Evolutionary conservation across 192 early-diverging fungal genomes (phyloP).

Genomic region (Coemansia sp.): DNA sequence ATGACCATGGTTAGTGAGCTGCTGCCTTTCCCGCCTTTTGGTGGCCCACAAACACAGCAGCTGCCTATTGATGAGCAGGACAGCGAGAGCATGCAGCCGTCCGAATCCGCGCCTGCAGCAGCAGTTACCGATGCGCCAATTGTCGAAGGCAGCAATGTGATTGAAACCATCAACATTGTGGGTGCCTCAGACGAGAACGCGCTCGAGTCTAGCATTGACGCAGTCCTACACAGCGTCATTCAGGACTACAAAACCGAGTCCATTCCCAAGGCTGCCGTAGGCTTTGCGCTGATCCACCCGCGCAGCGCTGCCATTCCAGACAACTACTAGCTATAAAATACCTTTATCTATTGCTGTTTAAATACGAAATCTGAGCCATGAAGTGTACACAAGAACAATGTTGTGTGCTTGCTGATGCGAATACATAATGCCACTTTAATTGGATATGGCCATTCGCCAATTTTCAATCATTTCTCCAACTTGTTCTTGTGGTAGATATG

Average conservation of each 20-base stretch:
- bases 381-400: neutral
- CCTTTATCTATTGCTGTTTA: neutral
- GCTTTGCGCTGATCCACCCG: conserved; percentile 50
- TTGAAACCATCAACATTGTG: conserved; percentile 42
- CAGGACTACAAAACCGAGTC: conserved; percentile 41
- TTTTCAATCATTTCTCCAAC: neutral
- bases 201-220: conserved; percentile 50
- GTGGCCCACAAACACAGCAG: conserved; percentile 27
- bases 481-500: neutral
- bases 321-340: neutral
- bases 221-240: conserved; percentile 48
- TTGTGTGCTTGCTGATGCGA: no score
- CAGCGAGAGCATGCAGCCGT: neutral
- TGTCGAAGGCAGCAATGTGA: neutral
- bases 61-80: conserved; percentile 9
- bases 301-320: conserved; percentile 11
- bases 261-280: conserved; percentile 50
- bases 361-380: neutral
- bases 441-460: no score
- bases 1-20: conserved; percentile 34
- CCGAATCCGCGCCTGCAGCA: neutral
- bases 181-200: conserved; percentile 27
- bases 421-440: no score
- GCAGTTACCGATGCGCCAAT: neutral
- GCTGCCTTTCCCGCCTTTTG: conserved; percentile 43